phyloP scores from a whole-genome alignment of 2,329 filamentous ascomycete species.

The Ustilaginoidea virens region DNA sequence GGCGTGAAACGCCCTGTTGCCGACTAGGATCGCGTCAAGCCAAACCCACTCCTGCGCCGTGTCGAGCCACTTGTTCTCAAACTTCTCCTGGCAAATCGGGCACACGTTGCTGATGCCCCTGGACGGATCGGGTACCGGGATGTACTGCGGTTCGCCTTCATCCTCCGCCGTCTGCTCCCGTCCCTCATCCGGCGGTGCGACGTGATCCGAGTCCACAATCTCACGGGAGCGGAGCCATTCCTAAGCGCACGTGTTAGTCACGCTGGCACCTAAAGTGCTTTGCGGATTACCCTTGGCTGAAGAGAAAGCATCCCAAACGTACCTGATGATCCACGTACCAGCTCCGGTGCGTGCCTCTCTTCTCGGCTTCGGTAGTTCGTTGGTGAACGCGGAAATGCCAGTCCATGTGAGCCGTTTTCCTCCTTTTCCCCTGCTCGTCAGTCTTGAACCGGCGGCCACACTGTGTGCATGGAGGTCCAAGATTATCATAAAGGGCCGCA shows the following conservation, averaged over 20 bases:
- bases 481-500: conserved; percentile 59
- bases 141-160: conserved; percentile 43
- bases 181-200: conserved; percentile 17
- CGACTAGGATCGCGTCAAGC: conserved; percentile 72
- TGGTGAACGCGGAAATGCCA: conserved; percentile 96
- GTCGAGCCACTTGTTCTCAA: conserved; percentile 82
- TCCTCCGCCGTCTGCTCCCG: conserved; percentile 19
- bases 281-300: too few relatives aligned
- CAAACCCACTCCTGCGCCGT: conserved; percentile 95
- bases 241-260: conserved; percentile 26
- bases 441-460: conserved; percentile 77
- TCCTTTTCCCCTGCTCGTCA: conserved; percentile 62
- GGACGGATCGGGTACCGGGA: conserved; percentile 70
- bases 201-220: conserved; percentile 50
- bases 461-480: conserved; percentile 77
- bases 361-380: conserved; percentile 71
- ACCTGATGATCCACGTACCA: conserved; percentile 89
- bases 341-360: conserved; percentile 75
- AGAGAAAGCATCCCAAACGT: too few relatives aligned
- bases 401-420: conserved; percentile 86
- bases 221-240: conserved; percentile 87
- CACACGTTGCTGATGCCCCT: conserved; percentile 63
- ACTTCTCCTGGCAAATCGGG: conserved; percentile 90
- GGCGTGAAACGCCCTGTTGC: conserved; percentile 71
- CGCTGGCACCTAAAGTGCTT: too few relatives aligned